phyloP scores from a whole-genome alignment of 176 grass and related monocot genomes.

The sorghum (Sorghum bicolor) region DNA sequence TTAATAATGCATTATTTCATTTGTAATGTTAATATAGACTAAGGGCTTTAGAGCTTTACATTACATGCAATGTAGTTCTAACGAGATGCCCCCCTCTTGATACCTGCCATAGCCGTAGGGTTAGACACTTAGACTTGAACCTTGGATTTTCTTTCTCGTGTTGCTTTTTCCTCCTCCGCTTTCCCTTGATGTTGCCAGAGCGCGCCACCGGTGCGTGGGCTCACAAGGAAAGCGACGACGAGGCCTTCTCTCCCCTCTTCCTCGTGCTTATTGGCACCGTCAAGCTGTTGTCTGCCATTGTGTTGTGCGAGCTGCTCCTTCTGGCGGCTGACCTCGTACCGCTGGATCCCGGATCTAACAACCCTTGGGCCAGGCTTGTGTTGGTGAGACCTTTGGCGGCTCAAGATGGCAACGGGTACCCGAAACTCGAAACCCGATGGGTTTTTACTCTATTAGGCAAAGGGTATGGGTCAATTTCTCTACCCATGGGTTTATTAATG shows the following conservation, averaged over 20 bases:
- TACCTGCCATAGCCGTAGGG: not conserved
- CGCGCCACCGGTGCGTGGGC: too few relatives aligned
- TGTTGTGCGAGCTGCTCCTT: not conserved
- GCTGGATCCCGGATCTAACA: not conserved
- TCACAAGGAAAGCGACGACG: not conserved
- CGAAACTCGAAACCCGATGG: too few relatives aligned
- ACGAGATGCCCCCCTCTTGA: not conserved
- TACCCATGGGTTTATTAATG: too few relatives aligned
- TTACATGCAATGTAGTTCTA: slow-evolving; percentile 9
- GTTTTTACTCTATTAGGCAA: too few relatives aligned
- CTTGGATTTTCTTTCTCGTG: not conserved
- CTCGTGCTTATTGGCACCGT: not conserved
- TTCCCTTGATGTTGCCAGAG: not conserved
- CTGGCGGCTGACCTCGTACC: not conserved
- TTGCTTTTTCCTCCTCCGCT: not conserved
- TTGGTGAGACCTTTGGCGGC: not conserved
- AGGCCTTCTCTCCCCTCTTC: not conserved
- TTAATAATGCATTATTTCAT: not conserved
- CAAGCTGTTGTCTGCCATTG: not conserved
- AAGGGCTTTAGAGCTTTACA: slow-evolving; percentile 12
- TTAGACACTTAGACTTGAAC: not conserved
- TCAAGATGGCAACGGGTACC: too few relatives aligned
- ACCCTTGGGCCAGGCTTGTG: not conserved
- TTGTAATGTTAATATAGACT: not conserved
- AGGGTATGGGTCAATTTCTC: too few relatives aligned